These are phyloP conservation scores for Ilex aquifolium DNA, from an alignment of 257 asterid species.

Conservation along the genomic window DNA sequence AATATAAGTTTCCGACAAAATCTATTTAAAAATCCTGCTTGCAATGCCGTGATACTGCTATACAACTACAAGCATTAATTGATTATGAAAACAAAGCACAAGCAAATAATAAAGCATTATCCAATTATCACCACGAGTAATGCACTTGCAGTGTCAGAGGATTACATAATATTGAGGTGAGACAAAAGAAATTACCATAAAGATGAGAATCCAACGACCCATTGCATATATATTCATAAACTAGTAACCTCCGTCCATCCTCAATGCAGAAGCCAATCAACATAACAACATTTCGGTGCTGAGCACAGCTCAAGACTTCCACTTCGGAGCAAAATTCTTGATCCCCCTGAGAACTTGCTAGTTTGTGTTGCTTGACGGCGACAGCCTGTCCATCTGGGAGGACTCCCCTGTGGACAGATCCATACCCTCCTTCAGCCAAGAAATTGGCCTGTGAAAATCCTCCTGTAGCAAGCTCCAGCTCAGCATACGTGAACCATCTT, in stretches of 20 bases:
- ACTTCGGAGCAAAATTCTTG: conserved; percentile 98
- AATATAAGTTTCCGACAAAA: too few relatives aligned
- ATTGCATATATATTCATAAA: conserved; percentile 89
- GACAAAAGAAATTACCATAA: conserved; percentile 41
- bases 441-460: conserved; percentile 82
- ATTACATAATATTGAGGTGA: too few relatives aligned
- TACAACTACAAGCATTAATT: too few relatives aligned
- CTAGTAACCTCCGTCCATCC: conserved; percentile 78
- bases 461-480: conserved; percentile 84
- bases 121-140: neutral
- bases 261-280: conserved; percentile 91
- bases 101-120: neutral
- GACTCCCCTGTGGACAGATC: conserved; percentile 88
- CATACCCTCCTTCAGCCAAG: conserved; percentile 93
- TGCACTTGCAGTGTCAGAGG: too few relatives aligned
- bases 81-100: too few relatives aligned
- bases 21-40: too few relatives aligned
- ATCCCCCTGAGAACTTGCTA: conserved; percentile 98
- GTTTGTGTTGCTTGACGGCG: conserved; percentile 93
- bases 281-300: conserved; percentile 95
- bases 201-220: conserved; percentile 98
- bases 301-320: conserved; percentile 97
- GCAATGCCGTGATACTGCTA: too few relatives aligned
- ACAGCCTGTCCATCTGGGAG: conserved; percentile 88
- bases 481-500: conserved; percentile 75